A percentile compares a stretch with the other conserved stretches of the same genome.
Evolutionary conservation across 2,329 filamentous ascomycete genomes (phyloP).

Genomic region (Aureobasidium sp.): DNA sequence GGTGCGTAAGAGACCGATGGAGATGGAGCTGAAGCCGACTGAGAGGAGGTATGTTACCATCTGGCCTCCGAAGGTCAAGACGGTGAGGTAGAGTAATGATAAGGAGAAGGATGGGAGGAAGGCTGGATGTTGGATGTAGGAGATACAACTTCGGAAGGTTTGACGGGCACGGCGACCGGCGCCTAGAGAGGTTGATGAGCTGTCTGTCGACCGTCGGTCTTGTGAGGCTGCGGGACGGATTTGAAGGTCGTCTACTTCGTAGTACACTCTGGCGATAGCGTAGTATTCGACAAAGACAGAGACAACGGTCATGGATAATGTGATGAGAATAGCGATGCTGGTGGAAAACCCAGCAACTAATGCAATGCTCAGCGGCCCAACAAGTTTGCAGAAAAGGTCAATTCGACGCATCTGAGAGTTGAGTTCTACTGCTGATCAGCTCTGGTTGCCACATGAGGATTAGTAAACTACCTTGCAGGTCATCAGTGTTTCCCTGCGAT

Average conservation of each 20-base stretch:
- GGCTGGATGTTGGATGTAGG: conserved; percentile 48
- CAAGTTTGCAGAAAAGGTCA: conserved; percentile 50
- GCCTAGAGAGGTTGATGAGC: neutral
- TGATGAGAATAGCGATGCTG: conserved; percentile 40
- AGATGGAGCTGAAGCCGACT: conserved; percentile 42
- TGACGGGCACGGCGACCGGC: conserved; percentile 26
- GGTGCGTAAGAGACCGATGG: conserved; percentile 48
- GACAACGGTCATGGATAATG: conserved; percentile 41
- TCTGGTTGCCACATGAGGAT: neutral
- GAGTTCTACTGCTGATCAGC: conserved; percentile 25
- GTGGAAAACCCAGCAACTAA: conserved; percentile 43
- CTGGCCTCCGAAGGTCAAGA: conserved; percentile 51
- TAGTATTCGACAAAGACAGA: conserved; percentile 47
- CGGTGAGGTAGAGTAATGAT: conserved; percentile 54
- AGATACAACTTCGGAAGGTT: conserved; percentile 17
- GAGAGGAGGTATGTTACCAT: conserved; percentile 58
- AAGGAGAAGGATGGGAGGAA: conserved; percentile 54
- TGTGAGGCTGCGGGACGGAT: neutral
- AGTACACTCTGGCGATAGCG: conserved; percentile 39
- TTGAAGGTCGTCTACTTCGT: conserved; percentile 11
- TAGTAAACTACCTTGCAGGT: conserved; percentile 14
- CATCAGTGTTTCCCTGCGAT: conserved; percentile 32
- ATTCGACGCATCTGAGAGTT: conserved; percentile 55
- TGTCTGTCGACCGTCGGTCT: neutral
- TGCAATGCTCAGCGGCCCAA: conserved; percentile 46